A percentile compares a stretch with the other conserved stretches of the same genome.
Conservation (phyloP, 2,329 filamentous ascomycete genomes). For the Colletotrichum somersetense region DNA sequence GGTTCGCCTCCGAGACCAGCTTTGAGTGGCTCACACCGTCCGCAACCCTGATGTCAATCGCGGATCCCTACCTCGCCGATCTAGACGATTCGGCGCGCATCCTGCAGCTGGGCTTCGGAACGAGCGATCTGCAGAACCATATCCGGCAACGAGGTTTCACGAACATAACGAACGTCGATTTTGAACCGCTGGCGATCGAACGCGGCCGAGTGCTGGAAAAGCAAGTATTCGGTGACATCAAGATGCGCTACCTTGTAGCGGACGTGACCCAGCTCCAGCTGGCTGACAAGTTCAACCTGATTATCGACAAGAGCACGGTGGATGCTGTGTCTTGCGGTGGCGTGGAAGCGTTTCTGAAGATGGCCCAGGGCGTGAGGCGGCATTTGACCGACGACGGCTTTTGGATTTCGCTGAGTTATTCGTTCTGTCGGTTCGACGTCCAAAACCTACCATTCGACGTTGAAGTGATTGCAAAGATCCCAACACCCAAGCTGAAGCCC, state of each 20-base stretch:
- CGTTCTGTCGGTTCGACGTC: constrained; percentile 55
- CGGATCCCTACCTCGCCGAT: constrained; percentile 53
- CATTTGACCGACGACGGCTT: constrained; percentile 53
- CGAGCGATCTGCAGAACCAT: constrained; percentile 63
- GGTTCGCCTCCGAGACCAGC: constrained; percentile 58
- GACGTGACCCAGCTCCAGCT: constrained; percentile 57
- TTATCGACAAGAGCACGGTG: constrained; percentile 63
- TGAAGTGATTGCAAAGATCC: constrained; percentile 57
- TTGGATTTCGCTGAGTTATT: constrained; percentile 65
- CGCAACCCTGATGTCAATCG: constrained; percentile 54
- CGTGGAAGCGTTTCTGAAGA: constrained; percentile 51
- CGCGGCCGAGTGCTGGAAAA: constrained; percentile 57
- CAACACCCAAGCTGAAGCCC: constrained; percentile 54
- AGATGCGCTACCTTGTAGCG: constrained; percentile 58
- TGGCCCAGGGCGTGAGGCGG: constrained; percentile 53
- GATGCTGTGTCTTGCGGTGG: constrained; percentile 63
- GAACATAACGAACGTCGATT: constrained; percentile 63
- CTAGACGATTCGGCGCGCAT: constrained; percentile 50
- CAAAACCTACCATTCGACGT: constrained; percentile 56
- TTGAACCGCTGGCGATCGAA: constrained; percentile 61
- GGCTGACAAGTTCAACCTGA: constrained; percentile 53
- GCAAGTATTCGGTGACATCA: constrained; percentile 58
- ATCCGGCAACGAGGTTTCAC: constrained; percentile 58
- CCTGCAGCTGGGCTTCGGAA: constrained; percentile 63
- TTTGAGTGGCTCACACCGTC: constrained; percentile 65